phyloP scores from a whole-genome alignment of 2,329 filamentous ascomycete genomes.

The Calonectria pseudoturangicola region DNA sequence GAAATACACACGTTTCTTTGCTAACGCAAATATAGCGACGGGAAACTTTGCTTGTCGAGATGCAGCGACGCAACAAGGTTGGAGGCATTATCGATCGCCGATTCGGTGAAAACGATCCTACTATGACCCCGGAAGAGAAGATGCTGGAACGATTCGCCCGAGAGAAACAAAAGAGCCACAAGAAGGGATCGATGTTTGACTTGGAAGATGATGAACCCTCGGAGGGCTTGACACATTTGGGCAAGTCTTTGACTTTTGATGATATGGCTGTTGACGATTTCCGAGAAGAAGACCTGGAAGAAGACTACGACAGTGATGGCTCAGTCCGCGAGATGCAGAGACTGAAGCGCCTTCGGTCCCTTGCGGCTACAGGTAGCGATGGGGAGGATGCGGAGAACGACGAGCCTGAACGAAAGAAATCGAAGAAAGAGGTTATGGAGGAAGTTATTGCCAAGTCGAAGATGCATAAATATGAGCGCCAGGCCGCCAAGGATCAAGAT shows the following conservation, averaged over 20 bases:
- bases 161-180: constrained; percentile 88
- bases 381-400: constrained; percentile 70
- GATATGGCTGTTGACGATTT: constrained; percentile 80
- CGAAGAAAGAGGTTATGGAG: constrained; percentile 97
- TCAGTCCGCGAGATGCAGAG: constrained; percentile 72
- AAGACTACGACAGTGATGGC: constrained; percentile 74
- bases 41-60: constrained; percentile 89
- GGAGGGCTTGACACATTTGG: constrained; percentile 86
- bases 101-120: constrained; percentile 96
- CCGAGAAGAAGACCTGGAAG: constrained; percentile 82
- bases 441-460: constrained; percentile 99
- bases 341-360: constrained; percentile 73
- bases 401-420: constrained; percentile 90
- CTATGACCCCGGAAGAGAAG: constrained; percentile 93
- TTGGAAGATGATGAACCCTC: constrained; percentile 84
- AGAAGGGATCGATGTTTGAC: constrained; percentile 89
- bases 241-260: constrained; percentile 82
- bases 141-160: constrained; percentile 92
- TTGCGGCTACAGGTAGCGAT: constrained; percentile 67
- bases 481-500: constrained; percentile 94
- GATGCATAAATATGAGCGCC: constrained; percentile 93
- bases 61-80: constrained; percentile 91
- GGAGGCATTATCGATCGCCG: constrained; percentile 94
- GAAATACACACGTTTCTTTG: constrained; percentile 2
- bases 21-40: constrained; percentile 73